Percentiles rank a stretch among this genome's conserved stretches.
These are phyloP conservation scores for Anethum foeniculum DNA, from an alignment of 140 eudicot species.

Conservation along the genomic window DNA sequence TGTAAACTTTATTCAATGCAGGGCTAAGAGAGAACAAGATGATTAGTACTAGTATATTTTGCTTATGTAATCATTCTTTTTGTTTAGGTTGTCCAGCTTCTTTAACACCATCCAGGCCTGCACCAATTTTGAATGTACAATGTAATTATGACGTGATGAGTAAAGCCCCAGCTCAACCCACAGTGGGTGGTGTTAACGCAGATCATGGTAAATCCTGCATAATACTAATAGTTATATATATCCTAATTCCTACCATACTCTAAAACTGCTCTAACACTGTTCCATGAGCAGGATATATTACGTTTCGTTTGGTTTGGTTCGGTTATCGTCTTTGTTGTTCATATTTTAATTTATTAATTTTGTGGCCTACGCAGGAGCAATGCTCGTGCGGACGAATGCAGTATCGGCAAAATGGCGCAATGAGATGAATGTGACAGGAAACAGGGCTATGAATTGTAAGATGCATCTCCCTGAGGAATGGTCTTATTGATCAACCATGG, in stretches of 20 bases:
- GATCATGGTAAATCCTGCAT: background rate
- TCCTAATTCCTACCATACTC: too few species aligned
- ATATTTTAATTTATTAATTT: background rate
- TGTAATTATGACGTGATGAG: background rate
- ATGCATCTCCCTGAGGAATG: background rate
- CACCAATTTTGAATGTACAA: background rate
- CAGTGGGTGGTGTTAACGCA: background rate
- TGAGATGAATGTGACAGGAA: background rate
- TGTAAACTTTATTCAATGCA: background rate
- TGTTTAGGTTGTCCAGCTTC: slow-evolving; percentile 1
- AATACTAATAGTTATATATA: background rate
- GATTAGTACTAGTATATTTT: background rate
- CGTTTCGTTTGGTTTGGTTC: background rate
- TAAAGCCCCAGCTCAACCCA: background rate
- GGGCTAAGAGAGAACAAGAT: background rate
- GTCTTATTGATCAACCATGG: background rate
- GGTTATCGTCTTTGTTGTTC: background rate
- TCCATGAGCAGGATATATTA: background rate
- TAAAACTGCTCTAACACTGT: too few species aligned
- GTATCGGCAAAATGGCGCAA: background rate
- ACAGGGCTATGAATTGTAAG: background rate
- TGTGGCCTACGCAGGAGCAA: background rate
- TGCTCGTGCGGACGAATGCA: background rate
- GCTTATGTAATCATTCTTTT: background rate
- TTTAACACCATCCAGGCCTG: background rate